Conservation (phyloP, 208 protist species). For the Trypanosoma avium region DNA sequence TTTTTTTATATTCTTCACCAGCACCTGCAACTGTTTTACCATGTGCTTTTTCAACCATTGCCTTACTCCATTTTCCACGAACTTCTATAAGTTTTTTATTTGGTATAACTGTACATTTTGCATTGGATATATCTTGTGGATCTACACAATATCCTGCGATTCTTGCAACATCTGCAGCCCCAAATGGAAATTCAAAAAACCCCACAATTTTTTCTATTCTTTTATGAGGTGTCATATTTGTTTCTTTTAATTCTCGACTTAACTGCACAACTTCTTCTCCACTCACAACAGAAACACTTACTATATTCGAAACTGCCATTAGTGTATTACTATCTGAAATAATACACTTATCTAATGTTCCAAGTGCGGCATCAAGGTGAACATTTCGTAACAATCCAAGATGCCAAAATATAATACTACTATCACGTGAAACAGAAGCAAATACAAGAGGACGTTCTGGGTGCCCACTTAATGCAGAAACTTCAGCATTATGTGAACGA, state of each 20-base stretch:
- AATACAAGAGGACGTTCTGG: constrained; percentile 88
- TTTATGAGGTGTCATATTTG: constrained; percentile 39
- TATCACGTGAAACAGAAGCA: constrained; percentile 87
- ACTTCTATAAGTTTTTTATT: constrained; percentile 46
- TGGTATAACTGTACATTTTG: constrained; percentile 51
- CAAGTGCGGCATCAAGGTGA: constrained; percentile 71
- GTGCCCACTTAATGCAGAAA: constrained; percentile 77
- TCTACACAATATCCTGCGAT: constrained; percentile 27
- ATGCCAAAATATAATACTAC: constrained; percentile 86
- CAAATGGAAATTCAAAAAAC: constrained; percentile 85
- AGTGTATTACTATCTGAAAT: constrained; percentile 52
- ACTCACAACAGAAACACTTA: constrained; percentile 36
- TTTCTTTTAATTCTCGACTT: constrained; percentile 50
- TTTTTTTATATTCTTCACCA: constrained; percentile 55
- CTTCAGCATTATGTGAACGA: constrained; percentile 86
- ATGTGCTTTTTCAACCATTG: constrained; percentile 64
- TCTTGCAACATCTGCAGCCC: constrained; percentile 60
- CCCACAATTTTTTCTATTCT: constrained; percentile 56
- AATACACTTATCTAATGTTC: constrained; percentile 52
- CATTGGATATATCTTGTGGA: constrained; percentile 24
- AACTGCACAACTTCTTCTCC: constrained; percentile 58
- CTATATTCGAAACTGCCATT: constrained; percentile 37
- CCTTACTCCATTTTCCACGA: constrained; percentile 38
- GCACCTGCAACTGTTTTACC: constrained; percentile 58
- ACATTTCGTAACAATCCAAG: constrained; percentile 67